Conservation (phyloP, 2,329 filamentous ascomycete species). For the Cladorrhinum sp. region DNA sequence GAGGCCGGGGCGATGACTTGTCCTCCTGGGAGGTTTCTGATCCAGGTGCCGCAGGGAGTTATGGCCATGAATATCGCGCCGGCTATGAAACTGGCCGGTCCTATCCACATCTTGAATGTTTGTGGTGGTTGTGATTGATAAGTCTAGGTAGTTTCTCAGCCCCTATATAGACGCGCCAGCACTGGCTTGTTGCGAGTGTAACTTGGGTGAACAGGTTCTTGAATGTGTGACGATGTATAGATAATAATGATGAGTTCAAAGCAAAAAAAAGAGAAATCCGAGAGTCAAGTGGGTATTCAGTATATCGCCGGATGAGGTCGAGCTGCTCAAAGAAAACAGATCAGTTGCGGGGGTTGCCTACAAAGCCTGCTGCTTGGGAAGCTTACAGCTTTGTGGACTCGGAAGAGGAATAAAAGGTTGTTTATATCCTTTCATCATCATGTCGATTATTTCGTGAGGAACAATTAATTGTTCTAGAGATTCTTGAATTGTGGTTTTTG, state of each 20-base stretch:
- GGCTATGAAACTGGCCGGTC: too few species aligned
- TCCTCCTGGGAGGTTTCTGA: too few species aligned
- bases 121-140: too few species aligned
- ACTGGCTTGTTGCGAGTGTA: too few species aligned
- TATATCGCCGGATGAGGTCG: not conserved
- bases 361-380: not conserved
- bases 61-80: too few species aligned
- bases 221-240: too few species aligned
- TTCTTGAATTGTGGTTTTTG: not conserved
- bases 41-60: not conserved
- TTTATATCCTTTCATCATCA: not conserved
- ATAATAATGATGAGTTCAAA: not conserved
- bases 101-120: too few species aligned
- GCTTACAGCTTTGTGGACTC: not conserved
- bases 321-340: not conserved
- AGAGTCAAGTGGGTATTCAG: not conserved
- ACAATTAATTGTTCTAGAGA: not conserved
- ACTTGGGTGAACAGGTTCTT: too few species aligned
- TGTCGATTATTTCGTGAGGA: not conserved
- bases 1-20: too few species aligned
- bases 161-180: too few species aligned
- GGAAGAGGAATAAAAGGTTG: not conserved
- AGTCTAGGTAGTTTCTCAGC: too few species aligned
- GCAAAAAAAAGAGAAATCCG: not conserved
- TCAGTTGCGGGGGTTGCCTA: not conserved